Base-by-base conservation (phyloP, 257 asterid genomes). In the Plantago elongata region DNA sequence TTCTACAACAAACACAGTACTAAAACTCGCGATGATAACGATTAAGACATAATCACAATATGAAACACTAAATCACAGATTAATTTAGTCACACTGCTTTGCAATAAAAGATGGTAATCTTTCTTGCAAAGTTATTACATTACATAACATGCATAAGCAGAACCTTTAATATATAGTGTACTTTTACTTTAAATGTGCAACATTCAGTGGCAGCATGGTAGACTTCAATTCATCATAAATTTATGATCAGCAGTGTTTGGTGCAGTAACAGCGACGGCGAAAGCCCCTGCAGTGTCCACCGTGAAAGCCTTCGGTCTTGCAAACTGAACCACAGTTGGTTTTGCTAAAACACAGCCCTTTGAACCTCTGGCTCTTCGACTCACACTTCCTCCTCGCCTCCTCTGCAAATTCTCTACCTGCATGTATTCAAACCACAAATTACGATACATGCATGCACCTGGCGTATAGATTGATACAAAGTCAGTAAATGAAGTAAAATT, bases 201-300 rank as follows among this genome's bases (percentile, higher is more conserved):
- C 3, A 34, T 7, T 34, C 40, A 34, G 40, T 34, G 2, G 40
- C 40, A 34, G 40, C 40, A 47, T 56, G 15, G 8, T 34, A 34
- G 40, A 4, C 40, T 34, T 34, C 40, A 14, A n/a, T 50, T 8
- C 9, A 16, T 81, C 30, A 76, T n/a, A n/a, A n/a, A n/a, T n/a
- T n/a, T n/a, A 76, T 49, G 47, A 43, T 61, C 29, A 38, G 40
- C 94, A 85, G 45, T 69, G 85, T 46, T 68, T 83, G 7, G 80
- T 74, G 83, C 90, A 86, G 59, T 62, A 86, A 63, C 95, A 86
- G 0, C 92, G 84, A 74, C 87, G 89, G 63, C 87, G 91, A 65
- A 86, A 79, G 63, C 95, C 95, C 7, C 85, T 65, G 85, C 95
- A 86, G 65, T 65, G 84, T 63, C 95, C 95, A 51, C 85, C 75